A percentile compares a stretch with the other conserved stretches of the same genome.
Conservation (phyloP, 176 grass and related monocot species). For the Elymus sibiricus region DNA sequence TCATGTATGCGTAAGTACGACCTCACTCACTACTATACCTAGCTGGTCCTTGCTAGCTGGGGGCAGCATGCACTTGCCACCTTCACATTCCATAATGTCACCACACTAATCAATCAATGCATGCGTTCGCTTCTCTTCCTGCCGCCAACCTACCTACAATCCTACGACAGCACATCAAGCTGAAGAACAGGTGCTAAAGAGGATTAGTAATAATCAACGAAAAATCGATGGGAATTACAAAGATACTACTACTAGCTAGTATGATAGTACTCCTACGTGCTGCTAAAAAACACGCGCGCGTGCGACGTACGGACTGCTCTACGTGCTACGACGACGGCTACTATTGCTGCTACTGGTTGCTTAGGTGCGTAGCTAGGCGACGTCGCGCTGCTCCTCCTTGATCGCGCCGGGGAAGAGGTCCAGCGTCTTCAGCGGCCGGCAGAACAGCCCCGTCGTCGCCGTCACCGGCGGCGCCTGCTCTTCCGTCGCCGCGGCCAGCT, state of each 20-base stretch:
- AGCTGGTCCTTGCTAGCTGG: not conserved
- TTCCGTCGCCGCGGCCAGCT: not conserved
- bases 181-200: too few species aligned
- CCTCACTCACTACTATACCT: not conserved
- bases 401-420: constrained; percentile 85
- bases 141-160: not conserved
- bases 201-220: not conserved
- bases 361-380: constrained; percentile 1
- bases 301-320: not conserved
- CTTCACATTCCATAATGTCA: not conserved
- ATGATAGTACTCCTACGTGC: too few species aligned
- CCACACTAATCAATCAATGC: not conserved
- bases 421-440: constrained; percentile 78
- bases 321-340: not conserved
- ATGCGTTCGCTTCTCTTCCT: not conserved
- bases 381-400: constrained; percentile 58
- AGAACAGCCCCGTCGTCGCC: constrained; percentile 13
- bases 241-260: not conserved
- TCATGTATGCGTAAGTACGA: too few species aligned
- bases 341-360: not conserved
- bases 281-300: not conserved
- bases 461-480: not conserved
- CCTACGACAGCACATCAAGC: too few species aligned
- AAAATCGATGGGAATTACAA: not conserved
- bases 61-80: not conserved